phyloP scores from a whole-genome alignment of 805 yeast species.

The Candida incommunis region DNA sequence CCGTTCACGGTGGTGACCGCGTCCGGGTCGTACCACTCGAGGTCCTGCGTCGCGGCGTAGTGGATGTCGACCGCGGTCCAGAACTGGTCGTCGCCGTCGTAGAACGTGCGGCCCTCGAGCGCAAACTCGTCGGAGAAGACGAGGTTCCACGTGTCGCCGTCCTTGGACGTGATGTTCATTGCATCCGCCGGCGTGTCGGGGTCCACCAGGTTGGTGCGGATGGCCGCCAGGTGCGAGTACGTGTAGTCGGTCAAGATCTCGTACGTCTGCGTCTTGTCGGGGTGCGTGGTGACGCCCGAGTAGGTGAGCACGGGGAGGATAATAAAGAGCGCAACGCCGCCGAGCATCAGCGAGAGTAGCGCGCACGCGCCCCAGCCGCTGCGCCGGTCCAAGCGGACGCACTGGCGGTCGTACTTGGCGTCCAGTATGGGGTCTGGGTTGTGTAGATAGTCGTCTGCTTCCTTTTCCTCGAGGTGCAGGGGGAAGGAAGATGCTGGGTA shows the following conservation, averaged over 20 bases:
- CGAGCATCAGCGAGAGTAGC: slow-evolving; percentile 40
- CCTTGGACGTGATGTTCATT: slow-evolving; percentile 33
- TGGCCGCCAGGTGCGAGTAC: slow-evolving; percentile 44
- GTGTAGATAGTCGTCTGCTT: slow-evolving; percentile 87
- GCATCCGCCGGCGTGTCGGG: slow-evolving; percentile 54
- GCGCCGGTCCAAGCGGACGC: slow-evolving; percentile 22
- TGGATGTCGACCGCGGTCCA: slow-evolving; percentile 76
- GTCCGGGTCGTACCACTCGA: slow-evolving; percentile 94
- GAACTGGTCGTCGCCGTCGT: slow-evolving; percentile 82
- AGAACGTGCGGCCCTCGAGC: slow-evolving; percentile 79
- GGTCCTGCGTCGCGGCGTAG: slow-evolving; percentile 77
- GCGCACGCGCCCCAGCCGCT: slow-evolving; percentile 22
- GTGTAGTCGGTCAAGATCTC: slow-evolving; percentile 38
- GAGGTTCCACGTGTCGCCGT: slow-evolving; percentile 57
- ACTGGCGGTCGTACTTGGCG: slow-evolving; percentile 51
- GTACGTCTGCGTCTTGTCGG: slow-evolving; percentile 12
- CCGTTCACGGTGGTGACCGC: slow-evolving; percentile 71
- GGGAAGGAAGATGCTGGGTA: slow-evolving; percentile 92
- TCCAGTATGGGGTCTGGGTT: slow-evolving; percentile 94
- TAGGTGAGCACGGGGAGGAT: slow-evolving; percentile 74
- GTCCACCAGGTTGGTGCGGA: slow-evolving; percentile 50
- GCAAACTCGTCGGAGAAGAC: slow-evolving; percentile 89
- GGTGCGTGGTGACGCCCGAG: slow-evolving; percentile 42
- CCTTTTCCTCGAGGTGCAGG: slow-evolving; percentile 79
- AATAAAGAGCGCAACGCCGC: slow-evolving; percentile 55